Percentiles rank a stretch among this genome's conserved stretches.
phyloP scores from a whole-genome alignment of 805 yeast species.

The Geotrichum ghanense region DNA sequence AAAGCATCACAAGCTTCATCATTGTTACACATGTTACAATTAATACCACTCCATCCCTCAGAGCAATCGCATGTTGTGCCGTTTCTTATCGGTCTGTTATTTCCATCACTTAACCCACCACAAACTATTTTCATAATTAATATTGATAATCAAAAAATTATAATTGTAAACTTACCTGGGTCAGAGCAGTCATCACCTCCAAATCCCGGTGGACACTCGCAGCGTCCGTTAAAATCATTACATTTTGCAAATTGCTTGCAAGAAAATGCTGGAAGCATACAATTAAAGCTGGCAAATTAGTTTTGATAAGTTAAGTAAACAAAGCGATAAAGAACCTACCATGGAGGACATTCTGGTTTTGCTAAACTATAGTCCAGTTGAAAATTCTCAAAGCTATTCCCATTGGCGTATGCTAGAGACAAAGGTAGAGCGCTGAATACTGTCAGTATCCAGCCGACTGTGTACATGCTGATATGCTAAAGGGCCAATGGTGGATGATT shows the following conservation, averaged over 20 bases:
- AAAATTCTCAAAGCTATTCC: background rate
- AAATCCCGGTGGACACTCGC: slow-evolving; percentile 87
- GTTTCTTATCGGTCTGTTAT: slow-evolving; percentile 47
- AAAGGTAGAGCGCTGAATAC: background rate
- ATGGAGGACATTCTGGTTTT: slow-evolving; percentile 14
- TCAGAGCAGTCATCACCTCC: slow-evolving; percentile 88
- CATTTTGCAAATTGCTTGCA: slow-evolving; percentile 89
- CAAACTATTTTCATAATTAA: slow-evolving; percentile 33
- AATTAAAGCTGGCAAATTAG: slow-evolving; percentile 91
- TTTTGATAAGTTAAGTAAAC: slow-evolving; percentile 24
- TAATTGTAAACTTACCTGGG: slow-evolving; percentile 32
- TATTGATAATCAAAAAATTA: slow-evolving; percentile 14
- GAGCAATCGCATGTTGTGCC: slow-evolving; percentile 57
- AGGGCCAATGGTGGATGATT: too few relatives aligned
- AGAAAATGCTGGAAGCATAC: slow-evolving; percentile 80
- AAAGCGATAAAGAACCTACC: slow-evolving; percentile 8
- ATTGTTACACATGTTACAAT: slow-evolving; percentile 69
- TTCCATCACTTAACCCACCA: slow-evolving; percentile 64
- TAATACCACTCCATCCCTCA: slow-evolving; percentile 88
- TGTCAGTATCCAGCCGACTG: background rate
- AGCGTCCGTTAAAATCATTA: slow-evolving; percentile 76
- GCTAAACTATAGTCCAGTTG: background rate
- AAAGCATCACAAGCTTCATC: slow-evolving; percentile 76
- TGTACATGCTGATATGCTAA: slow-evolving; percentile 1
- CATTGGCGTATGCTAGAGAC: background rate